Percentiles rank a stretch among this genome's conserved stretches.
Evolutionary conservation across 2,329 filamentous ascomycete genomes (phyloP).

Genomic region (Pestalotiopsis sp.): DNA sequence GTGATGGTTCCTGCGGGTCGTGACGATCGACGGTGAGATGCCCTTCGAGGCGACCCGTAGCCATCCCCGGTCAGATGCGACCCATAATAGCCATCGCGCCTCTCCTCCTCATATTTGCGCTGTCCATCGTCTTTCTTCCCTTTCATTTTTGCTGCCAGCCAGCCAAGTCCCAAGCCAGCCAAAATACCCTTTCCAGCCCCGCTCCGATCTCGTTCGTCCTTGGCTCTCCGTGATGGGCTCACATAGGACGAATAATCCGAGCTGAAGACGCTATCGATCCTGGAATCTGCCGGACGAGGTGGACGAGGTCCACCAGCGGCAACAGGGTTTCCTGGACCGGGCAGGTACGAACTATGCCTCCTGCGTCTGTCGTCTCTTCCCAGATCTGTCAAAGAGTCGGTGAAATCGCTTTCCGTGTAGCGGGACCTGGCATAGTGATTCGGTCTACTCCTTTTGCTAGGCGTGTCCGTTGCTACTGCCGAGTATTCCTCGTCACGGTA

Average conservation of each 20-base stretch:
- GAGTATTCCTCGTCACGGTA: conserved; percentile 63
- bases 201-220: conserved; percentile 44
- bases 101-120: conserved; percentile 48
- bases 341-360: conserved; percentile 44
- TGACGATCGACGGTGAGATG: conserved; percentile 33
- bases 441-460: conserved; percentile 44
- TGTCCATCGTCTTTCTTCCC: conserved; percentile 56
- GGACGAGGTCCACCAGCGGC: conserved; percentile 44
- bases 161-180: conserved; percentile 68
- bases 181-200: conserved; percentile 60
- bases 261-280: conserved; percentile 48
- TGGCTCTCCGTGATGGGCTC: conserved; percentile 62
- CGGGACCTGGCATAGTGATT: conserved; percentile 31
- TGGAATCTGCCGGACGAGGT: conserved; percentile 41
- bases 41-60: conserved; percentile 50
- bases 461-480: conserved; percentile 64
- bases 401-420: conserved; percentile 45
- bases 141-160: conserved; percentile 67
- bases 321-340: conserved; percentile 50
- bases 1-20: conserved; percentile 27
- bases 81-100: conserved; percentile 62
- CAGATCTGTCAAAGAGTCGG: conserved; percentile 48
- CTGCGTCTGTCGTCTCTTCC: conserved; percentile 30
- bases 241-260: conserved; percentile 64
- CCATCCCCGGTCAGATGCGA: conserved; percentile 73